Percentiles rank a stretch among this genome's conserved stretches.
phyloP scores from a whole-genome alignment of 2,329 filamentous ascomycete species.

The Fusarium setosum region DNA sequence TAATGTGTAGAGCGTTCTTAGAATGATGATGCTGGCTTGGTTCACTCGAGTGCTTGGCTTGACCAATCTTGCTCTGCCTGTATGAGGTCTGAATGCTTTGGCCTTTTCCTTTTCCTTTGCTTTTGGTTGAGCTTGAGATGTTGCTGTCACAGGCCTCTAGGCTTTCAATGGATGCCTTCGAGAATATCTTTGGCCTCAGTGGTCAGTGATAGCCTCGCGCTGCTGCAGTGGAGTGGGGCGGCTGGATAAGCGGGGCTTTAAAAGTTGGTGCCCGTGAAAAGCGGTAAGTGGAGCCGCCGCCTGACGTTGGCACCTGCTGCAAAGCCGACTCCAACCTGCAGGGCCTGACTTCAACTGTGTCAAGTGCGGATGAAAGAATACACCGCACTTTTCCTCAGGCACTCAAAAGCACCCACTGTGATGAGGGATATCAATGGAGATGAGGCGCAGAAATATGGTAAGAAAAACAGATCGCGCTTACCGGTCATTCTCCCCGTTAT shows the following conservation, averaged over 20 bases:
- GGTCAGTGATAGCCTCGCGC: constrained; percentile 2
- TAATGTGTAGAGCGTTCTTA: not conserved
- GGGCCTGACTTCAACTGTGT: not conserved
- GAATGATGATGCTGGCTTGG: not conserved
- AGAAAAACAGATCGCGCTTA: no score
- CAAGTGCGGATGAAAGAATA: not conserved
- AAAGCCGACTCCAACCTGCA: constrained; percentile 20
- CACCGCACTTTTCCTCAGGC: not conserved
- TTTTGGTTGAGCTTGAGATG: constrained; percentile 9
- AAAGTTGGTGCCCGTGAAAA: constrained; percentile 5
- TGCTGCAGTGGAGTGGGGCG: constrained; percentile 8
- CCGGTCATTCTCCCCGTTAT: no score
- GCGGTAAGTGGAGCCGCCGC: constrained; percentile 13
- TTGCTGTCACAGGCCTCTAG: constrained; percentile 20
- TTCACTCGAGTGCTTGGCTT: not conserved
- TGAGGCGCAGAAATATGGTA: not conserved
- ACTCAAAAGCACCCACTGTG: not conserved
- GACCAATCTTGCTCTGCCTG: not conserved
- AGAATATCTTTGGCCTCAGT: not conserved
- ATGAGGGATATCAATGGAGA: not conserved
- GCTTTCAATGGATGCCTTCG: constrained; percentile 7
- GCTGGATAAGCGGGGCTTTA: not conserved
- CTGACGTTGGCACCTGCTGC: constrained; percentile 10
- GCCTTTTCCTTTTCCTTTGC: not conserved
- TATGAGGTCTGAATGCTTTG: not conserved